Conservation (phyloP, 805 yeast species). For the Candida coquimbonensis region DNA sequence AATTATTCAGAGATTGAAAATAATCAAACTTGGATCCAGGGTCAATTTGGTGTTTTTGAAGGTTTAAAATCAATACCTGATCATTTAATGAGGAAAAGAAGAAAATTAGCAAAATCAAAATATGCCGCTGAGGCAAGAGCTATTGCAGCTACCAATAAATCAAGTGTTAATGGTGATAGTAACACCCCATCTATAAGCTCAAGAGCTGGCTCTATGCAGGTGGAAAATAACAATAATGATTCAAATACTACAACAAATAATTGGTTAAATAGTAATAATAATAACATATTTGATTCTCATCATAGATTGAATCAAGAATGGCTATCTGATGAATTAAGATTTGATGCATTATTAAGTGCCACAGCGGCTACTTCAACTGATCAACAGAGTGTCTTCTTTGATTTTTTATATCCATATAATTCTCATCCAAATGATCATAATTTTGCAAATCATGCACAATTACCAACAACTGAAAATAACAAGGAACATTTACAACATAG, state of each 20-base stretch:
- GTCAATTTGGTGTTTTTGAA: conserved; percentile 81
- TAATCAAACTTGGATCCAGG: conserved; percentile 46
- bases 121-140: conserved; percentile 13
- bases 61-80: conserved; percentile 27
- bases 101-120: conserved; percentile 20
- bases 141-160: not conserved
- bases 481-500: no score
- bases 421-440: not conserved
- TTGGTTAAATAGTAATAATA: not conserved
- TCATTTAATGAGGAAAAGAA: conserved; percentile 18
- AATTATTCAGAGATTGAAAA: conserved; percentile 33
- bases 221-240: not conserved
- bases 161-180: no score
- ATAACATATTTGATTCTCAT: conserved; percentile 7
- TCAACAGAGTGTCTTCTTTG: conserved; percentile 47
- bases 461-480: not conserved
- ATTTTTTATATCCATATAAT: conserved; percentile 34
- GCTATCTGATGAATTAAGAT: conserved; percentile 64
- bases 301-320: conserved; percentile 35
- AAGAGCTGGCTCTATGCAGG: no score
- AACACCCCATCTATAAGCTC: no score
- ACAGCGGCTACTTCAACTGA: conserved; percentile 54
- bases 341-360: conserved; percentile 68
- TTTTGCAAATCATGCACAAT: not conserved
- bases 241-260: not conserved